Evolutionary conservation across 2,329 filamentous ascomycete species (phyloP), one percentile per base, ranked within the genome.

Genomic region (Monascus ruber): DNA sequence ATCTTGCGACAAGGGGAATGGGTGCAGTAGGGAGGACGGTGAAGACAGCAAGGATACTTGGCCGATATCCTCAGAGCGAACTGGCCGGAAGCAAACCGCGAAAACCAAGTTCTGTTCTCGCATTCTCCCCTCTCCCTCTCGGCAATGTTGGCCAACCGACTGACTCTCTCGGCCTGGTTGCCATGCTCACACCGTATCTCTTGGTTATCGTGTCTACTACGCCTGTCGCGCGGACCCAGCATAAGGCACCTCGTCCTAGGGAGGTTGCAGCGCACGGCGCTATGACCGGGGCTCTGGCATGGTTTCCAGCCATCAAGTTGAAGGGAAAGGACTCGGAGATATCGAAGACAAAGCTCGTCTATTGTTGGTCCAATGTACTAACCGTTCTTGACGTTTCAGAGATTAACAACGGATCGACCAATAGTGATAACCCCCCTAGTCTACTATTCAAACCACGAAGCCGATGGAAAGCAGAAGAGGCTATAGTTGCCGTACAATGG

Each of bases 281-380:
- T 11, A 80, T 98, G 74, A 95, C 85, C 36, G 93, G 89, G 2
- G 94, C 89, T 51, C 65, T 98, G 36, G 87, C 91, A 28, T 98
- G 91, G 91, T 98, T 98, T 56, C 91, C 91, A 2, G 87, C 88
- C 2, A 91, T 98, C 34, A 91, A 85, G 55, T 69, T 98, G 33
- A 96, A 96, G 60, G 76, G 77, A 10, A 74, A 78, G 6, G 80
- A 86, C 45, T 68, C 76, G 1, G 71, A 75, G 35, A 77, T 76
- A 0, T 79, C 77, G 4, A 82, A 79, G 51, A 75, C 79, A 5
- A 96, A 98, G 60, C 73, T 98, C 11, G 89, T 85, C 0, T 98
- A 98, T 65, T 95, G 88, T 62, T 98, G 91, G 91, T 96, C 91
- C 2, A 96, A 96, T 53, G 79, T 96, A n/a, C 67, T 98, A 47